Evolutionary conservation across 352 stramenopile species (phyloP), one percentile per base, ranked within the genome.

Genomic region (Phytophthora fragariaefolia): DNA sequence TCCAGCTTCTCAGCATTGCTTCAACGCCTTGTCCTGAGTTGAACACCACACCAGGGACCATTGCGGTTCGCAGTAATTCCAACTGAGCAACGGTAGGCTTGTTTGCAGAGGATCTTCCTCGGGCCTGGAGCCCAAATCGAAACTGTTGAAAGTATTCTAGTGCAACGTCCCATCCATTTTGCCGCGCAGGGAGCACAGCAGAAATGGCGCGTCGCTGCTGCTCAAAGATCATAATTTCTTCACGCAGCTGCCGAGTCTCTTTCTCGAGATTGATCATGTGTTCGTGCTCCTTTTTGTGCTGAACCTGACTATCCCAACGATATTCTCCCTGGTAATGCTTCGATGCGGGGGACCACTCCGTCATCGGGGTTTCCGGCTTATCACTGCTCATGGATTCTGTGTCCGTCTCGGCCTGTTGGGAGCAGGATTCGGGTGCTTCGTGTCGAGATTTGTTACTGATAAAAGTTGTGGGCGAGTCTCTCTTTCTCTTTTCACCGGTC

Each of bases 131-230:
- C 13, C 59, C 59, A 28, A 20, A 32, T 2, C 42, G 46, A 45
- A 69, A 69, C 1, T 58, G 7, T 18, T 54, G 38, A 34, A 69
- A 69, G 46, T 69, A 69, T 18, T 64, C 53, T 1, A 54, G 12
- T 3, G 54, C 62, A 5, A 69, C 36, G 15, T 54, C 20, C 62
- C 53, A 69, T 18, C 54, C 62, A 13, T 61, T 63, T 26, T 64
- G 22, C 22, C 23, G 27, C 17, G 20, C 18, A 2, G 53, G 23
- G 0, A 58, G 8, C 13, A 54, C 45, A 12, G 4, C 32, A 2
- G 30, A 28, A 0, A 48, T 28, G 6, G 38, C 34, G 7, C 38
- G 43, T 4, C 45, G 45, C 3, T 36, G 26, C n/a, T 54, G 36
- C 30, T 63, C 38, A 26, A 69, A 52, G 8, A 15, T 64, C 5